Base-by-base conservation (phyloP, 345 rosid species). In the Arabis hirsuta region DNA sequence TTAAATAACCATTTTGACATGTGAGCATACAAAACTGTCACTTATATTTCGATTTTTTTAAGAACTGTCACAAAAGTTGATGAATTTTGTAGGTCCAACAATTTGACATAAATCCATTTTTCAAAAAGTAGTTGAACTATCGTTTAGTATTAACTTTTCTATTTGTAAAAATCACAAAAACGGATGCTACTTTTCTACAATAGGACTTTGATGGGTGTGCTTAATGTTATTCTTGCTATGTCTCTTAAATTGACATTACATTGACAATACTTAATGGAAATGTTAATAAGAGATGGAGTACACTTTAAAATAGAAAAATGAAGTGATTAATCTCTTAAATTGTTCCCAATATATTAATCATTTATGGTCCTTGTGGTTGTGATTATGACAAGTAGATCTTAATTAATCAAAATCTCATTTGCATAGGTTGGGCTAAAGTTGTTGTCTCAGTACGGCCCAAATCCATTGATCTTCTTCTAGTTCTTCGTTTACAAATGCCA, bases 361-460 rank as follows among this genome's bases (percentile, higher is more conserved):
- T 32, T 7, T 32, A 32, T 32, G 36, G 36, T 32, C 36, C 7
- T 27, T 53, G 36, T 53, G 24, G 7, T 32, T 32, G 7, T 22
- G 24, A 22, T 32, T 32, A 32, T 32, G 36, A 32, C 36, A 38
- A 8, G 3, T 14, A 20, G 53, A 55, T 42, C 19, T 7, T 16
- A 11, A 1, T 6, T 16, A 55, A n/a, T 4, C 12, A 54, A 7
- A 32, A 32, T 32, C 36, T 1, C 36, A 32, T 32, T 32, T 32
- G 36, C 36, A 6, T 32, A 4, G 36, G 3, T n/a, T 72, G 70
- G 76, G 76, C 57, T 72, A 45, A 1, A 16, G 14, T 41, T 55
- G 16, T 22, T 52, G 50, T 44, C 48, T 34, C 2, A n/a, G 4
- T 13, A 53, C 20, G 51, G 74, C 52, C 74, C 67, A 70, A 38